A percentile compares a stretch with the other conserved stretches of the same genome.
These are phyloP conservation scores for Dendrobium officinale DNA, from an alignment of 106 monocot genomes.

Conservation along the genomic window DNA sequence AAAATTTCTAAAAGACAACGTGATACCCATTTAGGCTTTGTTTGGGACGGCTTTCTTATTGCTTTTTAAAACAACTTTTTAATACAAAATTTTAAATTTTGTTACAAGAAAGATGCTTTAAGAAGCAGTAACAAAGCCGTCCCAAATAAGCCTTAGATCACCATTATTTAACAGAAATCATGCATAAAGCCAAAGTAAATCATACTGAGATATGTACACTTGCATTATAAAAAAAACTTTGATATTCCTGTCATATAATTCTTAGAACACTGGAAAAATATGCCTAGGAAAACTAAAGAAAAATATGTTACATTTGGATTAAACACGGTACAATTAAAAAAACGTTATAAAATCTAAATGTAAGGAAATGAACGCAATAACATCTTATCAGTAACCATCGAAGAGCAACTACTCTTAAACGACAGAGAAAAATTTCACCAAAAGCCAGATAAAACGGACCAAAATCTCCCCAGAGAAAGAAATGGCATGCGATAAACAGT, in stretches of 20 bases:
- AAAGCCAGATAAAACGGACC: background rate
- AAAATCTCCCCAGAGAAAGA: background rate
- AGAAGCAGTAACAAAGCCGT: too few relatives aligned
- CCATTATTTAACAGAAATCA: background rate
- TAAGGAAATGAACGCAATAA: background rate
- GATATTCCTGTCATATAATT: background rate
- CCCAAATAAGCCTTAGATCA: background rate
- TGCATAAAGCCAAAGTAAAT: background rate
- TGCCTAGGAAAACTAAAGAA: background rate
- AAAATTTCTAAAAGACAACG: background rate
- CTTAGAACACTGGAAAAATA: background rate
- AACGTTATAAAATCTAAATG: background rate
- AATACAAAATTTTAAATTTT: too few relatives aligned
- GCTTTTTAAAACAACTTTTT: too few relatives aligned
- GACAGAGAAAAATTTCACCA: background rate
- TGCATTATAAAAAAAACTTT: background rate
- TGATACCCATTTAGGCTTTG: background rate
- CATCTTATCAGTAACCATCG: background rate
- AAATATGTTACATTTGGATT: background rate
- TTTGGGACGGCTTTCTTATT: too few relatives aligned
- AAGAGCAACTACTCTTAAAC: background rate
- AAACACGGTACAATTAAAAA: background rate
- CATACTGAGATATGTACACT: background rate
- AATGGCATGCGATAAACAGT: background rate
- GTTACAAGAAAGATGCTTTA: too few relatives aligned